Evolutionary conservation across 495 filamentous ascomycete species (phyloP).

Genomic region (Hypoxylon trugodes): DNA sequence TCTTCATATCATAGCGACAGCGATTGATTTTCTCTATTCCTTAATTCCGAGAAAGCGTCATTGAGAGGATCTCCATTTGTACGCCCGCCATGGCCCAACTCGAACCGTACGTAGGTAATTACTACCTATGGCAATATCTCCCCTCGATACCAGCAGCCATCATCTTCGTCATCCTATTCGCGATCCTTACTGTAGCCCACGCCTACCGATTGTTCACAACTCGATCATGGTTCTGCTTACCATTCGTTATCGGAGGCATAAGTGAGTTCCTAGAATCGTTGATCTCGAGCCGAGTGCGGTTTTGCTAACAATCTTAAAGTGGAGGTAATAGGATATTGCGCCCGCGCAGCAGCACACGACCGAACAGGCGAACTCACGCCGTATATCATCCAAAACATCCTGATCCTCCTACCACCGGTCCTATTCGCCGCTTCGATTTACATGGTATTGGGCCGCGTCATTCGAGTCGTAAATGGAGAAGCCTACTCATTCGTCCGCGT

Average conservation of each 20-base stretch:
- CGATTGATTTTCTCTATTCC: no score
- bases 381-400: slow-evolving; percentile 19
- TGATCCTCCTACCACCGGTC: slow-evolving; percentile 55
- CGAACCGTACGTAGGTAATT: slow-evolving; percentile 39
- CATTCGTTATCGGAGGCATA: slow-evolving; percentile 62
- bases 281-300: not conserved
- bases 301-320: slow-evolving; percentile 44
- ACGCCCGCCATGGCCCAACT: no score
- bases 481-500: slow-evolving; percentile 45
- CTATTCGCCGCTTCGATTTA: slow-evolving; percentile 57
- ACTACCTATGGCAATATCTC: slow-evolving; percentile 59
- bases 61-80: no score
- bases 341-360: slow-evolving; percentile 39
- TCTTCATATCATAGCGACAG: no score
- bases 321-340: slow-evolving; percentile 57
- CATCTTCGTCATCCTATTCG: slow-evolving; percentile 63
- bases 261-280: not conserved
- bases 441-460: slow-evolving; percentile 54
- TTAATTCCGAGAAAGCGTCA: no score
- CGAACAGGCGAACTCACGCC: slow-evolving; percentile 37
- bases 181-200: slow-evolving; percentile 52
- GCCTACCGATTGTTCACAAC: slow-evolving; percentile 54
- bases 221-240: slow-evolving; percentile 63
- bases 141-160: slow-evolving; percentile 59
- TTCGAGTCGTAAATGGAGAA: slow-evolving; percentile 55